A percentile compares a stretch with the other conserved stretches of the same genome.
Conservation (phyloP, 2,329 filamentous ascomycete species). For the Aureobasidium sp. region DNA sequence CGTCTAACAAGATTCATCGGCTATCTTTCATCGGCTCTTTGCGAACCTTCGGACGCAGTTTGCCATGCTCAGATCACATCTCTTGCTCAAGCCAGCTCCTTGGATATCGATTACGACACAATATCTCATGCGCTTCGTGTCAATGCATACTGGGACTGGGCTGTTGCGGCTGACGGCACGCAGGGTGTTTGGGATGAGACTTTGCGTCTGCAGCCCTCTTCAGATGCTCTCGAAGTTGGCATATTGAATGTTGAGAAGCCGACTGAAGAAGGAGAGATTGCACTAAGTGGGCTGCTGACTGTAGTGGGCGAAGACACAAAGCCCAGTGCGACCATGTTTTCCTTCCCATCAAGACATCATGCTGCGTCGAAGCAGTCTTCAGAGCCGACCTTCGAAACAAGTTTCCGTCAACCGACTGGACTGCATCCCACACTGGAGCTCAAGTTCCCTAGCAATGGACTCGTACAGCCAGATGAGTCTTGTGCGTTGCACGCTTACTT, state of each 20-base stretch:
- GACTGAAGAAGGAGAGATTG: conserved; percentile 65
- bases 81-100: conserved; percentile 50
- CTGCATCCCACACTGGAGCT: conserved; percentile 77
- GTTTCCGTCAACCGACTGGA: conserved; percentile 66
- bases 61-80: conserved; percentile 47
- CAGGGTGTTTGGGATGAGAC: conserved; percentile 41
- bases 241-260: conserved; percentile 62
- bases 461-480: conserved; percentile 40
- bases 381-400: conserved; percentile 45
- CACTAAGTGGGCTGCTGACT: conserved; percentile 69
- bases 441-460: conserved; percentile 50
- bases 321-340: conserved; percentile 69
- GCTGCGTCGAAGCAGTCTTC: conserved; percentile 38
- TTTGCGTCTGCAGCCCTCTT: conserved; percentile 7
- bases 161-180: conserved; percentile 23
- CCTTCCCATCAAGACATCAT: conserved; percentile 75
- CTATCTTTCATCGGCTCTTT: conserved; percentile 1
- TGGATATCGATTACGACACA: conserved; percentile 74
- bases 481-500: conserved; percentile 75
- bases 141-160: conserved; percentile 53
- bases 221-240: conserved; percentile 69
- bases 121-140: conserved; percentile 59
- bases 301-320: conserved; percentile 69
- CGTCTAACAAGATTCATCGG: conserved; percentile 18
- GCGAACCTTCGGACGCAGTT: background rate